phyloP scores from a whole-genome alignment of 495 filamentous ascomycete species.

The Aspergillus homomorphus region DNA sequence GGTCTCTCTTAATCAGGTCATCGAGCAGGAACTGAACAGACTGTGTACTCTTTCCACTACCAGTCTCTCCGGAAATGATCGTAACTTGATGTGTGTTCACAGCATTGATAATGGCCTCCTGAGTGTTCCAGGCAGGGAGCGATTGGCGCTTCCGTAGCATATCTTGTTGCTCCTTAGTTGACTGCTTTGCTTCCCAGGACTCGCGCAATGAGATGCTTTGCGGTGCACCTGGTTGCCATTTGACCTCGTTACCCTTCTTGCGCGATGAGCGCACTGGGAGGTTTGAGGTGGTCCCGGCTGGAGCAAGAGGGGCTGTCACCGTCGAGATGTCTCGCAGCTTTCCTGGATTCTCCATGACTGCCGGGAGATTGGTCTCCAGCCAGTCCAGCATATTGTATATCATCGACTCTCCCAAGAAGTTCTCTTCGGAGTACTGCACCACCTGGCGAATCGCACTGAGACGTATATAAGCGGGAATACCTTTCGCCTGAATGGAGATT shows the following conservation, averaged over 20 bases:
- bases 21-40: constrained; percentile 95
- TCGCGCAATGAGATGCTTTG: constrained; percentile 43
- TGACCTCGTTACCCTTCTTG: constrained; percentile 39
- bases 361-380: constrained; percentile 73
- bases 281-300: constrained; percentile 19
- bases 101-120: constrained; percentile 67
- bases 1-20: constrained; percentile 72
- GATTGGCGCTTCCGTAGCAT: constrained; percentile 67
- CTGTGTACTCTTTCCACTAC: constrained; percentile 95
- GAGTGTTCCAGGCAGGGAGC: constrained; percentile 85
- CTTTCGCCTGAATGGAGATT: constrained; percentile 59
- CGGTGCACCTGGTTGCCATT: constrained; percentile 34
- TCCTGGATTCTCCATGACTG: constrained; percentile 78
- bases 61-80: constrained; percentile 95
- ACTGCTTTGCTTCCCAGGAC: constrained; percentile 55
- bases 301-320: constrained; percentile 39
- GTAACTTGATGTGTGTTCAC: constrained; percentile 78
- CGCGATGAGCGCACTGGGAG: constrained; percentile 51
- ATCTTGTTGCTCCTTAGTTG: constrained; percentile 56
- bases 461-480: constrained; percentile 87
- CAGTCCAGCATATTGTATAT: constrained; percentile 87
- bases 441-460: constrained; percentile 81
- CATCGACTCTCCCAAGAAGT: constrained; percentile 77
- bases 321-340: constrained; percentile 76
- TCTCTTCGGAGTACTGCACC: constrained; percentile 62